These are phyloP conservation scores for Gnomoniopsis smithogilvyi DNA, from an alignment of 2,329 filamentous ascomycete species.

Conservation along the genomic window DNA sequence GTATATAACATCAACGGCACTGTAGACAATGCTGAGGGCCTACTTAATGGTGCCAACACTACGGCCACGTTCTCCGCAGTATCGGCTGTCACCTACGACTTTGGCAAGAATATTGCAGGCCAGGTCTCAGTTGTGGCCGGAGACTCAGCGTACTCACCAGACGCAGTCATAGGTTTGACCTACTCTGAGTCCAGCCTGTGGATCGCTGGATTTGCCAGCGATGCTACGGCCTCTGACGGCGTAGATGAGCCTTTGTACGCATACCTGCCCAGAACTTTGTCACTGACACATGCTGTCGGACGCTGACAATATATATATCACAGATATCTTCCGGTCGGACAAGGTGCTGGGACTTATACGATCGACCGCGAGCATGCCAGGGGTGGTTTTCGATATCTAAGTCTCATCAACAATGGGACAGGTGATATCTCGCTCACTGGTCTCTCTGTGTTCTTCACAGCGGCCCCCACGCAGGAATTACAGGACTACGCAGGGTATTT, in stretches of 20 bases:
- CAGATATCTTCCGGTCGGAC: conserved; percentile 7
- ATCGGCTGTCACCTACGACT: conserved; percentile 36
- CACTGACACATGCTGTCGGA: background rate
- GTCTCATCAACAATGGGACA: conserved; percentile 25
- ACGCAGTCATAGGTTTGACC: conserved; percentile 34
- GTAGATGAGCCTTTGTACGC: conserved; percentile 11
- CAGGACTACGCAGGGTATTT: conserved; percentile 52
- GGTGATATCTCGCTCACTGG: conserved; percentile 29
- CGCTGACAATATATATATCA: background rate
- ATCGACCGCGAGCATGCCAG: conserved; percentile 31
- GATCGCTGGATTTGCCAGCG: conserved; percentile 42
- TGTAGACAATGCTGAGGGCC: conserved; percentile 18
- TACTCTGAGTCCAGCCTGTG: conserved; percentile 40
- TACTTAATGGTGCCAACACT: conserved; percentile 21
- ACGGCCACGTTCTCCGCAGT: conserved; percentile 6
- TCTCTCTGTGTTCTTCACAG: conserved; percentile 37
- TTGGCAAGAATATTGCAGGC: conserved; percentile 35
- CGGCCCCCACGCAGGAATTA: conserved; percentile 41
- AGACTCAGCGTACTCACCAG: conserved; percentile 18
- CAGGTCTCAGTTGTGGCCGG: conserved; percentile 31
- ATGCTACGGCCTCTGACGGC: conserved; percentile 27
- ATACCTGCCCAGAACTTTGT: background rate
- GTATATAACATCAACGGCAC: conserved; percentile 19
- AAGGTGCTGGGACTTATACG: conserved; percentile 8
- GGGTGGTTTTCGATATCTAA: conserved; percentile 38